These are phyloP conservation scores for Metschnikowia santaceciliae DNA, from an alignment of 805 yeast genomes.

Conservation along the genomic window DNA sequence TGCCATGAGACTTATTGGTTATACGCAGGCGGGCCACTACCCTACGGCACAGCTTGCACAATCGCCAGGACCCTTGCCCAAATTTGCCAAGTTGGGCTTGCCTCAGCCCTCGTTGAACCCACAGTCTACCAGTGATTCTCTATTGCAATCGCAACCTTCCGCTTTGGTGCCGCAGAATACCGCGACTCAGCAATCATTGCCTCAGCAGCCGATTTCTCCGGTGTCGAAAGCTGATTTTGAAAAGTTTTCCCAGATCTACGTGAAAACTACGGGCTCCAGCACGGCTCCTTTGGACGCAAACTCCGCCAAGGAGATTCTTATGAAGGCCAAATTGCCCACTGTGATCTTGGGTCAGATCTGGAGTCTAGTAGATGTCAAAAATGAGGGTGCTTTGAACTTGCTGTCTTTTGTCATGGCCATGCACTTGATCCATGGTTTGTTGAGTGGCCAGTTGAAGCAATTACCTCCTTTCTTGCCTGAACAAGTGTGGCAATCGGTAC, in stretches of 20 bases:
- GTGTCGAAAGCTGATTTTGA: slow-evolving; percentile 55
- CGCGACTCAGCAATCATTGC: slow-evolving; percentile 28
- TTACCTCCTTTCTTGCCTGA: slow-evolving; percentile 46
- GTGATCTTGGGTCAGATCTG: slow-evolving; percentile 80
- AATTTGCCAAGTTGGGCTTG: slow-evolving; percentile 39
- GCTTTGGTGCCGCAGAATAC: slow-evolving; percentile 33
- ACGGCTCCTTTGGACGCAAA: slow-evolving; percentile 62
- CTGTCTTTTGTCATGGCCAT: slow-evolving; percentile 86
- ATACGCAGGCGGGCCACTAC: slow-evolving; percentile 70
- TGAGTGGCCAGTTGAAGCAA: slow-evolving; percentile 60
- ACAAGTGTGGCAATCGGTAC: slow-evolving; percentile 36
- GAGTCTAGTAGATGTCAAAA: slow-evolving; percentile 77
- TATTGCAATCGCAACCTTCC: slow-evolving; percentile 41
- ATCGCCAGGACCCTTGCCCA: slow-evolving; percentile 61
- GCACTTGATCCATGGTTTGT: slow-evolving; percentile 85
- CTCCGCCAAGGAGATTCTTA: slow-evolving; percentile 80
- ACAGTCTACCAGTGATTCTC: slow-evolving; percentile 35
- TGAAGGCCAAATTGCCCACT: slow-evolving; percentile 84
- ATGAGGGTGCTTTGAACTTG: slow-evolving; percentile 66
- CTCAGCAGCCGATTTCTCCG: slow-evolving; percentile 24
- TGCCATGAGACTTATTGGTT: slow-evolving; percentile 87
- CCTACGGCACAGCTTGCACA: slow-evolving; percentile 52
- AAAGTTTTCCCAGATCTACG: slow-evolving; percentile 68
- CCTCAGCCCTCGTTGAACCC: slow-evolving; percentile 24
- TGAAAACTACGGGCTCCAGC: slow-evolving; percentile 56